phyloP scores from a whole-genome alignment of 2,329 filamentous ascomycete species.

The Fusarium sp. region DNA sequence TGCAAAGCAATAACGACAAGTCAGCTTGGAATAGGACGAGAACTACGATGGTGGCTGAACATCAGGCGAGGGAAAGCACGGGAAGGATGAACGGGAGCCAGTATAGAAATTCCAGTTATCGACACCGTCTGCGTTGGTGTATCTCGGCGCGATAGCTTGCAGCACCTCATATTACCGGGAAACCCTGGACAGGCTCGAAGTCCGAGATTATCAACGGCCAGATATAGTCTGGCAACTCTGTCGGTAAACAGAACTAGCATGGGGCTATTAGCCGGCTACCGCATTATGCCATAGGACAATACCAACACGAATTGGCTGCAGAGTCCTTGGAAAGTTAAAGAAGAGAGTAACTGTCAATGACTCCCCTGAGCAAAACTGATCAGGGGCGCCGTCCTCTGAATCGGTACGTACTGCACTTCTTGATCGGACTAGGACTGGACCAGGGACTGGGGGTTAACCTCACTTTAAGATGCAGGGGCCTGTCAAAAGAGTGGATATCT shows the following conservation, averaged over 20 bases:
- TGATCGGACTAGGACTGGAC: constrained; percentile 31
- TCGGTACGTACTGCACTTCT: not conserved
- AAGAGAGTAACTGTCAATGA: constrained; percentile 7
- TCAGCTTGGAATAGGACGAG: constrained; percentile 5
- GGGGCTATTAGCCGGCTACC: constrained; percentile 12
- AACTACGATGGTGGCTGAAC: constrained; percentile 15
- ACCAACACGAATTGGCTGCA: not conserved
- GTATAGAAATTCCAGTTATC: constrained; percentile 27
- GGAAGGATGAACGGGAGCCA: constrained; percentile 7
- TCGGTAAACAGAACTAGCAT: constrained; percentile 6
- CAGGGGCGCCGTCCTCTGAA: constrained; percentile 25
- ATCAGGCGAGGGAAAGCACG: not conserved
- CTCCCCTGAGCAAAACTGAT: constrained; percentile 29
- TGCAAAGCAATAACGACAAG: constrained; percentile 25
- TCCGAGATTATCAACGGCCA: constrained; percentile 7
- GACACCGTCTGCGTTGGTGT: constrained; percentile 25
- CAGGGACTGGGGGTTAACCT: constrained; percentile 22
- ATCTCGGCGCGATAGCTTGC: constrained; percentile 12
- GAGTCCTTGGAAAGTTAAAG: constrained; percentile 10
- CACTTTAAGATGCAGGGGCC: constrained; percentile 32
- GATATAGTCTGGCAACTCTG: constrained; percentile 1
- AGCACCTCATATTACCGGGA: constrained; percentile 10
- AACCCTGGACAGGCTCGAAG: constrained; percentile 10
- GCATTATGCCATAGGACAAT: not conserved
- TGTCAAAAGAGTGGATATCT: constrained; percentile 37